Evolutionary conservation across 768 basidiomycete genomes (phyloP).

Genomic region (Tricholoma hemisulphureum): DNA sequence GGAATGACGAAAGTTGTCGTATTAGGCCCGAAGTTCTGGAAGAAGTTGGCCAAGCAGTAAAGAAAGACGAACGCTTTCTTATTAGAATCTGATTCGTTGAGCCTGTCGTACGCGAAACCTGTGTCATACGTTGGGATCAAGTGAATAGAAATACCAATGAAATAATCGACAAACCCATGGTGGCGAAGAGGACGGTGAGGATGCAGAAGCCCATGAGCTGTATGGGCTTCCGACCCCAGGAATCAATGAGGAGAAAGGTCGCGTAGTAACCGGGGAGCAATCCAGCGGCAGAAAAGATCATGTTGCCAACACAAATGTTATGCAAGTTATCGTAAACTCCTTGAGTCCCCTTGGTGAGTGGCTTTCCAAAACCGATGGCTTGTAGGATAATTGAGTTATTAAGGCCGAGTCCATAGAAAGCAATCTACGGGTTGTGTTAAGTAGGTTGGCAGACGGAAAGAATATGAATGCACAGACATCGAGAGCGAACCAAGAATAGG

Average conservation of each 20-base stretch:
- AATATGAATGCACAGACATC: constrained; percentile 49
- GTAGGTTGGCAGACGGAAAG: not conserved
- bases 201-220: constrained; percentile 75
- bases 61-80: constrained; percentile 73
- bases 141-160: not conserved
- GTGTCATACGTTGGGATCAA: constrained; percentile 2
- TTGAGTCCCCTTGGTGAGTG: constrained; percentile 30
- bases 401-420: constrained; percentile 86
- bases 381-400: constrained; percentile 76
- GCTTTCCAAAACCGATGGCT: constrained; percentile 70
- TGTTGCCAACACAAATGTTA: constrained; percentile 71
- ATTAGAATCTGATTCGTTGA: constrained; percentile 38
- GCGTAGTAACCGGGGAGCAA: constrained; percentile 81
- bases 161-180: constrained; percentile 54
- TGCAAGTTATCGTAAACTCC: constrained; percentile 56
- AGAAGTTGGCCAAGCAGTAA: constrained; percentile 86
- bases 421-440: constrained; percentile 47
- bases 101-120: constrained; percentile 69
- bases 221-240: constrained; percentile 80
- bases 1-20: constrained; percentile 79
- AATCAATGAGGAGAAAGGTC: constrained; percentile 65
- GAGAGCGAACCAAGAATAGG: constrained; percentile 89
- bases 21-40: constrained; percentile 88
- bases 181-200: constrained; percentile 63
- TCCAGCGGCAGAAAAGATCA: constrained; percentile 74